Base-by-base conservation (phyloP, 2,329 filamentous ascomycete genomes). In the Albophoma yamanashiensis region DNA sequence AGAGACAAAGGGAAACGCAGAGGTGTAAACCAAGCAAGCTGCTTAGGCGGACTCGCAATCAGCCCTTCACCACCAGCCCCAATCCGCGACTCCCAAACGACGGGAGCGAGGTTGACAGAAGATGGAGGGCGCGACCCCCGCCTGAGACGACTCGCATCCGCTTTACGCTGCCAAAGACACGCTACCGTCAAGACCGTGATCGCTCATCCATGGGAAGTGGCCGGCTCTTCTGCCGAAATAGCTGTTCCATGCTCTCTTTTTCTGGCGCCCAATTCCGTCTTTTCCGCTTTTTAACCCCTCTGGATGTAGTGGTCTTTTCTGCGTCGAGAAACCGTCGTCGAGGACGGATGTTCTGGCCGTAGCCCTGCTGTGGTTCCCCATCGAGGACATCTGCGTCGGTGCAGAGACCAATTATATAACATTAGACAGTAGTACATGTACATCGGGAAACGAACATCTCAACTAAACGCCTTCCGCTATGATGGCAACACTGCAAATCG, bases 401-500 rank as follows among this genome's bases (percentile, higher is more conserved):
- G 53, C 31, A 55, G 50, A 50, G 56, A 27, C 62, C 66, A 66
- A 72, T 72, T 75, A 76, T 80, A 76, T 78, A 80, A 76, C 71
- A 80, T 80, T 79, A 79, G 75, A 78, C 73, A 73, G 71, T 73
- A 74, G 71, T 78, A 79, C 76, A 78, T 79, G 74, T 79, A 78
- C 74, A 77, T 75, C 73, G 72, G 75, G 72, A 74, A 74, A 75
- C 71, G 72, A 76, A 74, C 69, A 68, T 77, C 70, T 73, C 73
- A 76, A 77, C 76, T 76, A 74, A 81, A 82, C 79, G 78, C 79
- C 77, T 76, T 77, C 78, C 79, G 79, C 79, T 81, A 81, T 82
- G 79, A 73, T 70, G 71, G 67, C 67, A 72, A 73, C 69, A 66
- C 65, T 71, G 70, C 70, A 72, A 69, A 69, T 73, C 67, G 69